These are phyloP conservation scores for Citrullus mucosospermus DNA, from an alignment of 306 rosid genomes.

Conservation along the genomic window DNA sequence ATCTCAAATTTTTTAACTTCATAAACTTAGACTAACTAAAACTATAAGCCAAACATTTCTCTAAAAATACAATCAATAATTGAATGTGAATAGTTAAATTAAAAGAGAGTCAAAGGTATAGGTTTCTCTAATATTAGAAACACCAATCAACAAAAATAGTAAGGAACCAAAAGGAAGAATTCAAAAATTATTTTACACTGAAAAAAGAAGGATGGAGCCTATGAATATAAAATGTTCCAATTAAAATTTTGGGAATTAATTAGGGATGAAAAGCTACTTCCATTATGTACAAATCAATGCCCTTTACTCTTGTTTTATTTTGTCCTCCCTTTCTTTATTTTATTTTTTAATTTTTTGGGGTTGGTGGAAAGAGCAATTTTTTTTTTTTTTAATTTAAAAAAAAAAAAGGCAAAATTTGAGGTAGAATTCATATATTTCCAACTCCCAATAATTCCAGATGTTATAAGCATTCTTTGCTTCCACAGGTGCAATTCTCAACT, in stretches of 20 bases:
- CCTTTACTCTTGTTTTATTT: background rate
- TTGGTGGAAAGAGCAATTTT: background rate
- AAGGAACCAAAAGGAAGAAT: background rate
- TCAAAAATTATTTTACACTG: background rate
- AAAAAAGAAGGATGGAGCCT: background rate
- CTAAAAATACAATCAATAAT: background rate
- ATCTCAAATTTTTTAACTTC: background rate
- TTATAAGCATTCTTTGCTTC: slow-evolving; percentile 33
- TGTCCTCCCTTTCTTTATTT: background rate
- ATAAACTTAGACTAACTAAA: background rate
- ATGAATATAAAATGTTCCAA: too few relatives aligned
- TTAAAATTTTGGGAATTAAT: background rate
- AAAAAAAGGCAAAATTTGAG: background rate
- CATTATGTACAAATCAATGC: background rate
- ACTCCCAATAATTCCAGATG: background rate
- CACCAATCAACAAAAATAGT: background rate
- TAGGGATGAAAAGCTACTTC: background rate
- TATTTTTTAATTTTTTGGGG: background rate
- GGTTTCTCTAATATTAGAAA: background rate
- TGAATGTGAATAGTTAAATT: background rate
- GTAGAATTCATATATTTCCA: background rate
- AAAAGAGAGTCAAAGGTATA: background rate
- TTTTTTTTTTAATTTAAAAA: too few relatives aligned
- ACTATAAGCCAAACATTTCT: background rate
- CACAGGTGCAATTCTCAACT: slow-evolving; percentile 66